Evolutionary conservation across 2,329 filamentous ascomycete species (phyloP).

Genomic region (Blastomyces emzantsi): DNA sequence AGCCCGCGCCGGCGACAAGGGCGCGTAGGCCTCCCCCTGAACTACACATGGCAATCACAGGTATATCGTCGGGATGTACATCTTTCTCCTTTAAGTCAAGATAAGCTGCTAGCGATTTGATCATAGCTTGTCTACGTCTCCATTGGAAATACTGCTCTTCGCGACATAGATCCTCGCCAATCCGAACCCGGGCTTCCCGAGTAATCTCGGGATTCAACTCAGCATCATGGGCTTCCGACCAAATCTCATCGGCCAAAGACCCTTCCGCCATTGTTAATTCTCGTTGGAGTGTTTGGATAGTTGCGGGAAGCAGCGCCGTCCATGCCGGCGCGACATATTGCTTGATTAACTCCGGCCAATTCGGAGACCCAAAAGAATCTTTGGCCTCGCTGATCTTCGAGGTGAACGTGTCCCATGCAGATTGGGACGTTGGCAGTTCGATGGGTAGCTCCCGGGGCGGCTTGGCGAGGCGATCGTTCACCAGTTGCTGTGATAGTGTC

Average conservation of each 20-base stretch:
- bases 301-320: slow-evolving; percentile 66
- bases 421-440: slow-evolving; percentile 23
- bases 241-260: slow-evolving; percentile 85
- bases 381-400: slow-evolving; percentile 34
- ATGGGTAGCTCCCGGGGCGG: slow-evolving; percentile 13
- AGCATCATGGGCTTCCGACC: slow-evolving; percentile 81
- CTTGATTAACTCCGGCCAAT: slow-evolving; percentile 49
- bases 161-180: slow-evolving; percentile 69
- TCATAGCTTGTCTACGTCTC: slow-evolving; percentile 59
- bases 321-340: slow-evolving; percentile 72
- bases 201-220: slow-evolving; percentile 77
- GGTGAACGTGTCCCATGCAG: slow-evolving; percentile 45
- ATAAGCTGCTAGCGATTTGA: slow-evolving; percentile 69
- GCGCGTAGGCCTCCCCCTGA: slow-evolving; percentile 87
- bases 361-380: slow-evolving; percentile 32
- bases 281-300: slow-evolving; percentile 71
- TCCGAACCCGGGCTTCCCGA: slow-evolving; percentile 69
- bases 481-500: background rate
- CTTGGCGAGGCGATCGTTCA: slow-evolving; percentile 13
- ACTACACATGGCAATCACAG: slow-evolving; percentile 85
- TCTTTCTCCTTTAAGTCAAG: slow-evolving; percentile 67
- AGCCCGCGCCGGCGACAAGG: slow-evolving; percentile 82
- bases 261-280: slow-evolving; percentile 83
- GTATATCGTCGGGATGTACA: slow-evolving; percentile 88
- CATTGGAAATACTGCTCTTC: slow-evolving; percentile 70